Percentiles rank a stretch among this genome's conserved stretches.
These are phyloP conservation scores for Boletus tomentosulus DNA, from an alignment of 768 basidiomycete species.

Conservation along the genomic window DNA sequence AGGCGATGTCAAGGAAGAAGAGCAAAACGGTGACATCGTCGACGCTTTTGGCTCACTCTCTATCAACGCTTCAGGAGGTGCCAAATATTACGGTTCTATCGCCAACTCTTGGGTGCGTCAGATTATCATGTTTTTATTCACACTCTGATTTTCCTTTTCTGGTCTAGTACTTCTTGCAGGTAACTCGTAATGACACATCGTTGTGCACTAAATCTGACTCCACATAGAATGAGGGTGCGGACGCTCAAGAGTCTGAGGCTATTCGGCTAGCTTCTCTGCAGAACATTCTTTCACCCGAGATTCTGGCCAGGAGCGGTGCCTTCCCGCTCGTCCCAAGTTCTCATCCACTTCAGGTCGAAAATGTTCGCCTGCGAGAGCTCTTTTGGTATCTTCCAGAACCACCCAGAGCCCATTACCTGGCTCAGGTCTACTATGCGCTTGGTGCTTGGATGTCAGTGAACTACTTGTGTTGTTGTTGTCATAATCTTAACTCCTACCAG, in stretches of 20 bases:
- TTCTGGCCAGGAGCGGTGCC: conserved; percentile 59
- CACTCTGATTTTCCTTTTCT: not conserved
- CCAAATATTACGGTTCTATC: conserved; percentile 72
- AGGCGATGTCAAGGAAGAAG: conserved; percentile 54
- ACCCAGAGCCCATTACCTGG: conserved; percentile 57
- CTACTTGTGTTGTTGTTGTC: not conserved
- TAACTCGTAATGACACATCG: conserved; percentile 21
- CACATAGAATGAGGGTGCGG: conserved; percentile 54
- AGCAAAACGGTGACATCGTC: conserved; percentile 60
- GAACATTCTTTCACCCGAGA: conserved; percentile 54
- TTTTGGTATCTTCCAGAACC: conserved; percentile 67
- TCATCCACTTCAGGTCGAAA: conserved; percentile 37
- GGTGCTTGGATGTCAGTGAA: conserved; percentile 67
- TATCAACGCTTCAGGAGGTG: conserved; percentile 64
- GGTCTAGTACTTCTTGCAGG: conserved; percentile 69
- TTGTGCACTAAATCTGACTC: conserved; percentile 8
- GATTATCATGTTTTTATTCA: not conserved
- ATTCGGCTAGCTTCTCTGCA: conserved; percentile 47
- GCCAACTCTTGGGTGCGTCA: conserved; percentile 67
- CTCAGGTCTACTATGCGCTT: conserved; percentile 56
- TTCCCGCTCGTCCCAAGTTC: conserved; percentile 54
- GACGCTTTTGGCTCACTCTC: conserved; percentile 80
- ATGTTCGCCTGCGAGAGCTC: conserved; percentile 51
- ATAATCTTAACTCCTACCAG: conserved; percentile 31
- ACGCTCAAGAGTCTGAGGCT: conserved; percentile 47